phyloP scores from a whole-genome alignment of 148 eudicot genomes.

The Mesembryanthemum crystallinum region DNA sequence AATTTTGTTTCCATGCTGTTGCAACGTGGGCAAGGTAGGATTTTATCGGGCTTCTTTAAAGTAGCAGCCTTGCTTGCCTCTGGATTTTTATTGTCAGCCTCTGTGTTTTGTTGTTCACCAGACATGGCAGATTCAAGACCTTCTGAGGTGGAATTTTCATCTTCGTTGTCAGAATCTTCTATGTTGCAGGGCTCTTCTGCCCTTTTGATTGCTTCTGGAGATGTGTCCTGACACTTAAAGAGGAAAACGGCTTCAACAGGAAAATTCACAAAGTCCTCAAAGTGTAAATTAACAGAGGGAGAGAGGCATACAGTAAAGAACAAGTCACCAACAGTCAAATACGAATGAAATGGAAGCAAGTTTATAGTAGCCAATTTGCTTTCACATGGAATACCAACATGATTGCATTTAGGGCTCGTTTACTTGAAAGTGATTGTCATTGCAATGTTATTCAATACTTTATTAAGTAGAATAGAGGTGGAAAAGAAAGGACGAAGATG shows the following conservation, averaged over 20 bases:
- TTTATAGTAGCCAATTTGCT: no score
- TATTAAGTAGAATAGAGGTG: no score
- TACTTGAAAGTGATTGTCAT: no score
- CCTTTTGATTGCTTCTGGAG: not conserved
- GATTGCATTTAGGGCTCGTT: no score
- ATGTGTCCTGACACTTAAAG: conserved; percentile 10
- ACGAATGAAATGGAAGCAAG: no score
- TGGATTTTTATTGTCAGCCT: not conserved
- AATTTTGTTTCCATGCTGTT: conserved; percentile 27
- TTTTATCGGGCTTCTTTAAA: conserved; percentile 20
- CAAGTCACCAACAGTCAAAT: not conserved
- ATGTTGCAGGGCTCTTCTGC: conserved; percentile 9
- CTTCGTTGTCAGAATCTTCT: conserved; percentile 17
- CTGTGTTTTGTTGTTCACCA: not conserved
- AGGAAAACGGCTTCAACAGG: not conserved
- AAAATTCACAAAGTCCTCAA: not conserved
- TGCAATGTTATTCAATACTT: no score
- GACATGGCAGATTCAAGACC: not conserved
- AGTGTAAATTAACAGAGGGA: not conserved
- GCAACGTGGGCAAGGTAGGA: conserved; percentile 29
- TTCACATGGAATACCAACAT: no score
- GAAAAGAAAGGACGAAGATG: no score
- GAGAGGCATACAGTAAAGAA: not conserved
- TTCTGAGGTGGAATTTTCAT: conserved; percentile 9
- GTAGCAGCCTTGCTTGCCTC: conserved; percentile 9